These are phyloP conservation scores for Solanum chilense DNA, from an alignment of 257 asterid species.

Conservation along the genomic window DNA sequence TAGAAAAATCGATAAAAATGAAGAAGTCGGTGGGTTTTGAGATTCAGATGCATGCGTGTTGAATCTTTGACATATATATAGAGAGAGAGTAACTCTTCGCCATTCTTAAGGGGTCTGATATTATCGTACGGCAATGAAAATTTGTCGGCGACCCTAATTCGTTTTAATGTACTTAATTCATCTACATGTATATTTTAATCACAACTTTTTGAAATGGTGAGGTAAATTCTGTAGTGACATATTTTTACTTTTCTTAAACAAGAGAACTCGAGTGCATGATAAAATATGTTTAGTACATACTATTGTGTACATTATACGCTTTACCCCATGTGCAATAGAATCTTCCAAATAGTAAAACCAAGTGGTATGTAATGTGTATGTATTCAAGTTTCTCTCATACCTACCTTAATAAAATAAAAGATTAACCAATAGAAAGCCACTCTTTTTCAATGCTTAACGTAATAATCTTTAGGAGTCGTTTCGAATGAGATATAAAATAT, in stretches of 20 bases:
- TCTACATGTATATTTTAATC: neutral
- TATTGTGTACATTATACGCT: neutral
- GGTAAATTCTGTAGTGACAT: neutral
- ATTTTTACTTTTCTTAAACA: neutral
- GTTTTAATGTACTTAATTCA: neutral
- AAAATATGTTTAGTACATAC: neutral
- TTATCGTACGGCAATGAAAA: neutral
- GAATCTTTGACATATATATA: neutral
- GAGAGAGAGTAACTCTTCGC: neutral
- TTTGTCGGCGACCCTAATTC: neutral
- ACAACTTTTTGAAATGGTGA: neutral
- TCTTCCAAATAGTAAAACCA: neutral
- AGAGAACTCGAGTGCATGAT: neutral
- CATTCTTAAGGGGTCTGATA: neutral
- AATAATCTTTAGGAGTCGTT: neutral
- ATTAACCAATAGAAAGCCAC: neutral
- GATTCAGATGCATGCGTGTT: neutral
- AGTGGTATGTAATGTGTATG: neutral
- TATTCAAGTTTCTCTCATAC: neutral
- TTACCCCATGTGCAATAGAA: neutral
- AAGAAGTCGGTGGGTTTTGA: neutral
- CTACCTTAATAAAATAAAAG: neutral
- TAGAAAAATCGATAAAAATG: neutral
- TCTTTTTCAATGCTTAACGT: neutral
- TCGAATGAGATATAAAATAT: too few relatives aligned